Percentiles rank a stretch among this genome's conserved stretches.
These are phyloP conservation scores for Russula ochroleuca DNA, from an alignment of 768 basidiomycete species.

Conservation along the genomic window DNA sequence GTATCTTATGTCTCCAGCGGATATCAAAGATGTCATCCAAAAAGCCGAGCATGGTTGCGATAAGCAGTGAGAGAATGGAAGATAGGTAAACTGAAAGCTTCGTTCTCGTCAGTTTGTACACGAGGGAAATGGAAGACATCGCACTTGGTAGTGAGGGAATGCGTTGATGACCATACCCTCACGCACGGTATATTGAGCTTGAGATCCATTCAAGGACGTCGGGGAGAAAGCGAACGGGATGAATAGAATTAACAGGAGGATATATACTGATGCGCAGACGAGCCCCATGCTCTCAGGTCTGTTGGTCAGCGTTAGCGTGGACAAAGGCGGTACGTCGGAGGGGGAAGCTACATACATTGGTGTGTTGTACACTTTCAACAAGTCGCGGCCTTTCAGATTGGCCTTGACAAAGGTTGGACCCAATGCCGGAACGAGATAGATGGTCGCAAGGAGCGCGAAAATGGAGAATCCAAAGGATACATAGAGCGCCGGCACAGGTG, in stretches of 20 bases:
- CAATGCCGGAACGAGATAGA: conserved; percentile 79
- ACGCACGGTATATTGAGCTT: conserved; percentile 37
- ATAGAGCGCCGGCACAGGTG: conserved; percentile 68
- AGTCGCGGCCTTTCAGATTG: conserved; percentile 78
- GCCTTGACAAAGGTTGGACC: conserved; percentile 77
- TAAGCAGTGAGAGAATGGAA: conserved; percentile 84
- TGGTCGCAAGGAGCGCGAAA: conserved; percentile 70
- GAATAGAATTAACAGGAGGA: conserved; percentile 81
- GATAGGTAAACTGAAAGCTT: conserved; percentile 92
- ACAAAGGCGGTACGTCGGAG: background rate
- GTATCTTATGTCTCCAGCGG: conserved; percentile 96
- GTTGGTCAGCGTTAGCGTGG: background rate
- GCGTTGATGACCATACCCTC: conserved; percentile 65
- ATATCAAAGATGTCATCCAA: conserved; percentile 98
- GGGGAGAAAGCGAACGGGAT: conserved; percentile 94
- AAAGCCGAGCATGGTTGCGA: conserved; percentile 92
- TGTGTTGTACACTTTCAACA: conserved; percentile 74
- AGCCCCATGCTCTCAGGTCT: conserved; percentile 95
- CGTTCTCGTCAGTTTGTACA: background rate
- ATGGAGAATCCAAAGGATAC: conserved; percentile 80
- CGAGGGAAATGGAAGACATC: conserved; percentile 26
- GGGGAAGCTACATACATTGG: conserved; percentile 51
- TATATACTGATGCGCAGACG: conserved; percentile 85
- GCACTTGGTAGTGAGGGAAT: conserved; percentile 75
- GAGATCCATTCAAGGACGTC: conserved; percentile 48